Evolutionary conservation across 1,284 basidiomycete genomes (phyloP).

Genomic region (Lentinus polychrous): DNA sequence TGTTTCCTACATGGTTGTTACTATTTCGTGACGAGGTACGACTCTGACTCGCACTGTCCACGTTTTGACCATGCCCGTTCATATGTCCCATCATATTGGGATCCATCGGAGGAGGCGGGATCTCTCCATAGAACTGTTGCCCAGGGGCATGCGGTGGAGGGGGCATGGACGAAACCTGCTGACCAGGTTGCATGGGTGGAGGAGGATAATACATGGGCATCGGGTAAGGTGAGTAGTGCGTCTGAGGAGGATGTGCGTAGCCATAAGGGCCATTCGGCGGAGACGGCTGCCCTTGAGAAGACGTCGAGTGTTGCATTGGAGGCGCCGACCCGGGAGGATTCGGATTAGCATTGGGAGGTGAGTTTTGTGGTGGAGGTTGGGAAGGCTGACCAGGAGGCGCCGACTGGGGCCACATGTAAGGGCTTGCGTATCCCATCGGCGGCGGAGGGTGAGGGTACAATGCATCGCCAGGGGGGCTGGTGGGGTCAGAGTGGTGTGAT

Average conservation of each 20-base stretch:
- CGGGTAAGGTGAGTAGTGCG: slow-evolving; percentile 36
- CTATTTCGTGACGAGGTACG: slow-evolving; percentile 28
- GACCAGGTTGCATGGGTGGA: slow-evolving; percentile 27
- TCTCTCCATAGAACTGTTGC: slow-evolving; percentile 24
- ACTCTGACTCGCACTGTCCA: slow-evolving; percentile 23
- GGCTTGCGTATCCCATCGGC: slow-evolving; percentile 22
- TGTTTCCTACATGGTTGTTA: slow-evolving; percentile 20
- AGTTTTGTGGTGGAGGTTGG: slow-evolving; percentile 25
- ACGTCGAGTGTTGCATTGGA: slow-evolving; percentile 14
- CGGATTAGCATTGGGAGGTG: slow-evolving; percentile 18
- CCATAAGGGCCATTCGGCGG: slow-evolving; percentile 23
- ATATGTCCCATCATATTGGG: slow-evolving; percentile 6
- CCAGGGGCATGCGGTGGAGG: slow-evolving; percentile 23
- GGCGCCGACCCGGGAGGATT: slow-evolving; percentile 10
- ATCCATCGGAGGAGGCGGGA: slow-evolving; percentile 9
- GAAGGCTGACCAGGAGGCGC: slow-evolving; percentile 28
- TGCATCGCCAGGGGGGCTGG: slow-evolving; percentile 27
- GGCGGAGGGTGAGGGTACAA: slow-evolving; percentile 24
- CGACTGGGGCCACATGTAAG: slow-evolving; percentile 27
- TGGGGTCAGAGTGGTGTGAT: slow-evolving; percentile 28
- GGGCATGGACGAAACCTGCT: slow-evolving; percentile 30
- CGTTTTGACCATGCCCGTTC: slow-evolving; percentile 8
- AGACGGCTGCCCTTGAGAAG: slow-evolving; percentile 2
- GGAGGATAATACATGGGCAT: slow-evolving; percentile 41
- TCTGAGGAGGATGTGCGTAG: slow-evolving; percentile 28